phyloP scores from a whole-genome alignment of 2,329 filamentous ascomycete species.

The Colletotrichum sp. region DNA sequence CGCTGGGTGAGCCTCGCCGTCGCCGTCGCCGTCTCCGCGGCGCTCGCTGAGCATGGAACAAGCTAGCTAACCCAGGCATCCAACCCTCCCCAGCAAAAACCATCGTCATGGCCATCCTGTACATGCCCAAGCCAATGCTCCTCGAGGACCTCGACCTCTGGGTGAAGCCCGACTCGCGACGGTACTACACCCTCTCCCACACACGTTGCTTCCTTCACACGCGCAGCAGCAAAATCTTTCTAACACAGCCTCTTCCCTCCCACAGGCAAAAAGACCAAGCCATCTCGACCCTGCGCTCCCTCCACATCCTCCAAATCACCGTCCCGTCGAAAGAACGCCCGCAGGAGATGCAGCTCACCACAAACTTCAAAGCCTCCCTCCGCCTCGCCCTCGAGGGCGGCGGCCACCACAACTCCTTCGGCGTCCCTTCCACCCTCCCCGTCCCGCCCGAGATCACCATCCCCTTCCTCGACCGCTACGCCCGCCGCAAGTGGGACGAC shows the following conservation, averaged over 20 bases:
- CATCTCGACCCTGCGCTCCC: slow-evolving; percentile 77
- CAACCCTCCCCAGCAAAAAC: slow-evolving; percentile 73
- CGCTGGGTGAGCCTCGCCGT: slow-evolving; percentile 67
- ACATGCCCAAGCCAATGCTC: slow-evolving; percentile 81
- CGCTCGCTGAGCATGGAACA: not conserved
- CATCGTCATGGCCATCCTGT: slow-evolving; percentile 94
- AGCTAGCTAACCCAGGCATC: not conserved
- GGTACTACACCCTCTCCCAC: slow-evolving; percentile 24
- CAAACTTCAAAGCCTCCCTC: slow-evolving; percentile 83
- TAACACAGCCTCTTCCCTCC: slow-evolving; percentile 8
- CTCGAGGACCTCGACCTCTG: slow-evolving; percentile 84
- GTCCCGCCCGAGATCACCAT: slow-evolving; percentile 70
- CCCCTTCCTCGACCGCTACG: slow-evolving; percentile 81
- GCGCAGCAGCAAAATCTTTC: not conserved
- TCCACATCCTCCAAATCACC: slow-evolving; percentile 83
- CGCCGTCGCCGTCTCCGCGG: not conserved
- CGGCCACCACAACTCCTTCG: slow-evolving; percentile 86
- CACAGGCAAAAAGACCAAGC: slow-evolving; percentile 81
- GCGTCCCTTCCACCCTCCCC: slow-evolving; percentile 76
- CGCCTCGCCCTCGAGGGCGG: slow-evolving; percentile 87
- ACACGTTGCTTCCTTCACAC: too few species aligned
- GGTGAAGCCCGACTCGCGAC: slow-evolving; percentile 71
- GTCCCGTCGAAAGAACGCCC: slow-evolving; percentile 64
- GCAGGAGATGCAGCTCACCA: slow-evolving; percentile 76
- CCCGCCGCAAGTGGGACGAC: slow-evolving; percentile 90